Evolutionary conservation across 2,329 filamentous ascomycete species (phyloP).

Genomic region (Aureobasidium zeae): DNA sequence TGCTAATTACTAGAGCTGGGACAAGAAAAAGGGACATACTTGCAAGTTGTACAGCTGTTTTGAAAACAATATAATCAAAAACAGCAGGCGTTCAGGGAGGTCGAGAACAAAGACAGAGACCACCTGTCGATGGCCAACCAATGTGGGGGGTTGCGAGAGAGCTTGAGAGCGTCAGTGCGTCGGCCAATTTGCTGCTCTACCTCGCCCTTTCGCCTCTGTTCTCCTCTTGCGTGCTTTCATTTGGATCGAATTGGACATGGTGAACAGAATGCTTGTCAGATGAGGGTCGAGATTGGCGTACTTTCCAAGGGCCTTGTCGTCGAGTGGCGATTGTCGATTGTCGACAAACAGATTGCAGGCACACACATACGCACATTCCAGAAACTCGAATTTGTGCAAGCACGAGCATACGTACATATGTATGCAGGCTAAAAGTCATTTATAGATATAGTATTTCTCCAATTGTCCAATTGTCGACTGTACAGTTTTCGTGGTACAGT

Average conservation of each 20-base stretch:
- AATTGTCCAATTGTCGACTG: background rate
- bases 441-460: no score
- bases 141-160: constrained; percentile 14
- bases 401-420: no score
- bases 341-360: no score
- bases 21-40: background rate
- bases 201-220: background rate
- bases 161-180: constrained; percentile 10
- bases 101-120: constrained; percentile 11
- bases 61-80: background rate
- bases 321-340: no score
- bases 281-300: no score
- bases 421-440: background rate
- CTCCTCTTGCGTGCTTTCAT: background rate
- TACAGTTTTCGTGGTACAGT: constrained; percentile 3
- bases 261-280: background rate
- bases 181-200: background rate
- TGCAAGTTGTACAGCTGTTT: background rate
- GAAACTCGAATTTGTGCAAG: no score
- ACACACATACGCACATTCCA: no score
- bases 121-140: constrained; percentile 3
- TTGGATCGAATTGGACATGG: background rate
- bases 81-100: constrained; percentile 1
- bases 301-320: no score
- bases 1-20: background rate